Base-by-base conservation (phyloP, 306 rosid species). In the Vigna unguiculata region DNA sequence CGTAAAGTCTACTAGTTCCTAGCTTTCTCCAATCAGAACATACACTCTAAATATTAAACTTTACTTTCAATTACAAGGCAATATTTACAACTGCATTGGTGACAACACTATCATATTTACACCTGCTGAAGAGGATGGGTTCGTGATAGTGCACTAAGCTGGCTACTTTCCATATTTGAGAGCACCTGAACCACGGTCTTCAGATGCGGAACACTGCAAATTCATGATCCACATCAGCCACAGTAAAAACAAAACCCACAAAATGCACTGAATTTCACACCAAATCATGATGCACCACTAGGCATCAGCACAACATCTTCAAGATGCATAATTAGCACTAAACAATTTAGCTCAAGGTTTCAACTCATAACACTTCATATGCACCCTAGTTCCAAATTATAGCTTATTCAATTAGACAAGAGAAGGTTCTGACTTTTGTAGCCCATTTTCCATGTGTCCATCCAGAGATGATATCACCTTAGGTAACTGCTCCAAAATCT, bases 401-500 rank as follows among this genome's bases (percentile, higher is more conserved):
- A 59, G 66, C 1, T 69, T 12, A 47, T 47, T 52, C 24, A 78
- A 83, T 7, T 3, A 72, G 65, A 48, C 45, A 19, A 20, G 65
- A 61, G 47, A 47, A 49, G 49, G 49, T 71, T 53, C 80, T 74
- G 74, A 95, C 98, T 90, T 92, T 77, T 87, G 93, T 28, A 92
- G 71, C 61, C 96, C 97, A 71, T 60, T 87, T 70, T 92, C 99
- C 90, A 88, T 87, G 62, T 92, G 82, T 47, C 89, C 99, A 90
- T 95, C 97, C 7, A 92, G 78, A 38, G 93, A 83, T 58, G 97
- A 92, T 83, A 95, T 86, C 17, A 95, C 97, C 38, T 74, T 66
- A 14, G 99, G 99, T 89, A 95, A 87, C 86, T 90, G 97, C 85
- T 83, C 84, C 72, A 95, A 85, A 66, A 90, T 81, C 97, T 95